Base-by-base conservation (phyloP, 164 flowering plant species). In the Cinnamomum micranthum region DNA sequence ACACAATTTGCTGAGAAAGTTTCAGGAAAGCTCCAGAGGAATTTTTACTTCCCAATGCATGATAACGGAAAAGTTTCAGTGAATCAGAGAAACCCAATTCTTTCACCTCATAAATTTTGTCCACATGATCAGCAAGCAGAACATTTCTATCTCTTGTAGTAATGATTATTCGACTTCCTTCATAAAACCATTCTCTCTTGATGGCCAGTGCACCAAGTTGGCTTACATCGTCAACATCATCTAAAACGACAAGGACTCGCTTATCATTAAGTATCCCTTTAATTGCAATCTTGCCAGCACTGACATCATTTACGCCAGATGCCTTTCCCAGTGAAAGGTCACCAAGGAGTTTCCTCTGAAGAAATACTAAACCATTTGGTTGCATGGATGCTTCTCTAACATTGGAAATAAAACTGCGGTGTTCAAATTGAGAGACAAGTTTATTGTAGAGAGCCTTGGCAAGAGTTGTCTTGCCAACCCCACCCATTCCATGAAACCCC, bases 381-480 rank as follows among this genome's bases (percentile, higher is more conserved):
- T 31, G 5, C 33, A 31, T 31, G 33, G 77, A 70, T 1, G 2
- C 7, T 69, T 77, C 80, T 72, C 72, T 67, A 4, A 79, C 76
- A 74, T 79, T 74, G 2, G 62, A 69, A 22, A 79, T 14, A 58
- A 58, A 14, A 58, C 62, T 14, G 12, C 65, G 58, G 6, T 80
- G 6, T 31, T 31, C 79, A 62, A 82, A 84, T 0, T 55, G 1
- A n/a, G 17, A 1, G 1, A 15, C 27, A 0, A 69, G 25, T 50
- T 31, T 58, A 19, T 79, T 79, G 70, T 35, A 75, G 31, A 67
- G 50, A 47, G 35, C 79, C 60, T 70, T 65, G 52, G 83, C 81
- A 47, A 81, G 23, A 13, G 82, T 78, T 22, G 83, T 83, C 71
- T 81, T 81, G 12, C 86, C 80, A 20, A 81, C 59, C 0, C 86